phyloP scores from a whole-genome alignment of 2,329 filamentous ascomycete genomes.

The Fragosphaeria purpurea region DNA sequence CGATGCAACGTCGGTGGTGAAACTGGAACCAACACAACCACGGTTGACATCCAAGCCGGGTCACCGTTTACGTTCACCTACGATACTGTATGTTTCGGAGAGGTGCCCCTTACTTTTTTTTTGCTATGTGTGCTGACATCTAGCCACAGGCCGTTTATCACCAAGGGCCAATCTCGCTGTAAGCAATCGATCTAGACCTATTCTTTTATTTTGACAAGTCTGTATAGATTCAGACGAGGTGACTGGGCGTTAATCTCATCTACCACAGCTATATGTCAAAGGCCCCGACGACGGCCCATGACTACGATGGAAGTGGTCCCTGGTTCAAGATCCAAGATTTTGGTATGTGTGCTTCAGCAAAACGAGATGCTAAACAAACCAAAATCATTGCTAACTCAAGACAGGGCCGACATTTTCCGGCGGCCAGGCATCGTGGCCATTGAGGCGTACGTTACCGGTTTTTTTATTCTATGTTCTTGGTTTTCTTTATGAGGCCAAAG shows the following conservation, averaged over 20 bases:
- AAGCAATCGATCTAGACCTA: not conserved
- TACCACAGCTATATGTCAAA: constrained; percentile 29
- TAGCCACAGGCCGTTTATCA: constrained; percentile 27
- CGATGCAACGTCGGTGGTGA: constrained; percentile 31
- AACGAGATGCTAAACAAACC: too few species aligned
- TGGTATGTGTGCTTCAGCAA: constrained; percentile 1
- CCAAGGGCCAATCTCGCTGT: constrained; percentile 31
- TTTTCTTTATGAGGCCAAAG: not conserved
- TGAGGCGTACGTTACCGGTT: constrained; percentile 19
- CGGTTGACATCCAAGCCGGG: constrained; percentile 26
- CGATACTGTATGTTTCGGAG: constrained; percentile 16
- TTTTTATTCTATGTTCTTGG: not conserved
- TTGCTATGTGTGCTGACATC: too few species aligned
- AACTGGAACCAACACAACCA: constrained; percentile 23
- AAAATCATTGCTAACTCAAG: too few species aligned
- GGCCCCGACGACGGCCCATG: constrained; percentile 23
- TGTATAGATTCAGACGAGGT: too few species aligned
- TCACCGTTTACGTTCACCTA: constrained; percentile 28
- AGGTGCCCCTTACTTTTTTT: not conserved
- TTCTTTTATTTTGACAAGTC: not conserved
- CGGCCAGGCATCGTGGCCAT: constrained; percentile 23
- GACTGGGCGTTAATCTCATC: not conserved
- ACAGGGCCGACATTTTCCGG: constrained; percentile 20
- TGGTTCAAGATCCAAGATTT: constrained; percentile 34
- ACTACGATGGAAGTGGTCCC: constrained; percentile 28